Evolutionary conservation across 441 rosid genomes (phyloP).

Genomic region (Erodium trifolium): DNA sequence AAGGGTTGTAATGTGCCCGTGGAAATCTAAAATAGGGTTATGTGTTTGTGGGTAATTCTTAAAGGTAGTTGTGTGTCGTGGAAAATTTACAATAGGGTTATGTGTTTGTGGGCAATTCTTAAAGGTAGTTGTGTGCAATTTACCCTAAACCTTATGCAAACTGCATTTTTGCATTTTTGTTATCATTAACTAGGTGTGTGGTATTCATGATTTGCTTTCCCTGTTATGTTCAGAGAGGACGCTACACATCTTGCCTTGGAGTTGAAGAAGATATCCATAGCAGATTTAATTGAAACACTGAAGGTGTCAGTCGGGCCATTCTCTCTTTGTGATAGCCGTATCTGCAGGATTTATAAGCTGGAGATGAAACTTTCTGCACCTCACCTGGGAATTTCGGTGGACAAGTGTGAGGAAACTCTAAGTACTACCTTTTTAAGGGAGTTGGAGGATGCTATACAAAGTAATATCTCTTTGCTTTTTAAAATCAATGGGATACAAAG

Average conservation of each 20-base stretch:
- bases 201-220: background rate
- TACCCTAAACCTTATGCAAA: no score
- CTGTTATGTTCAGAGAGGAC: conserved; percentile 49
- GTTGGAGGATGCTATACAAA: conserved; percentile 88
- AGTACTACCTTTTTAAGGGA: conserved; percentile 50
- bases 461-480: conserved; percentile 50
- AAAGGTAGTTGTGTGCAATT: no score
- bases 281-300: conserved; percentile 66
- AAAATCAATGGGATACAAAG: conserved; percentile 69
- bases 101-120: no score
- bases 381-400: conserved; percentile 35
- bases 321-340: conserved; percentile 29
- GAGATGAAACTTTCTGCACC: conserved; percentile 62
- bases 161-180: background rate
- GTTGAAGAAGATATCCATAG: conserved; percentile 73
- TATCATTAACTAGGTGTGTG: background rate
- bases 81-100: no score
- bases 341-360: conserved; percentile 74
- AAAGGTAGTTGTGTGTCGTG: no score
- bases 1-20: no score
- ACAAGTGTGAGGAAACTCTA: conserved; percentile 63
- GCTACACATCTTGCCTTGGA: conserved; percentile 59
- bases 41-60: no score
- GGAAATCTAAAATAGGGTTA: no score
- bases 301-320: conserved; percentile 58